Base-by-base conservation (phyloP, 192 early-diverging fungal genomes). In the Coemansia sp. region DNA sequence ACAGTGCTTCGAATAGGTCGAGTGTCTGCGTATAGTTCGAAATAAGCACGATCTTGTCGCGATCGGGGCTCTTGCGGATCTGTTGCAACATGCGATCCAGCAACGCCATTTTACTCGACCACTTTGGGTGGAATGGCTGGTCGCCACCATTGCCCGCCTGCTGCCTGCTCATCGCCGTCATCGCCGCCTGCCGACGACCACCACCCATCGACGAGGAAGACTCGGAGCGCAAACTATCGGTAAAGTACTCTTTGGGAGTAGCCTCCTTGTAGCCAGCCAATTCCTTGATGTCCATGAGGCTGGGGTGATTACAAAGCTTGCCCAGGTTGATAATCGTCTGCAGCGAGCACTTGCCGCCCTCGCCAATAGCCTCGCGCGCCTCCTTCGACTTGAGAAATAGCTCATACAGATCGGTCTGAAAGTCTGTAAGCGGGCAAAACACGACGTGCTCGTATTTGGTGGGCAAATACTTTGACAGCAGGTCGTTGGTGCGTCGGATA, bases 21-120 rank as follows among this genome's bases (percentile, higher is more conserved):
- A 98, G 78, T 3, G 98, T 98, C 75, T 99, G 96, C 0, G 98
- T 99, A 82, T 98, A 99, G 72, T 99, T 99, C 37, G 92, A 94
- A 53, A 99, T 98, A 14, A 99, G 80, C 12, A 99, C 98, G 73
- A 99, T 97, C 77, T 99, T 99, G 77, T 98, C 96, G 12, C 84
- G 78, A 34, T 84, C 74, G 10, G 89, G 88, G 19, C 90, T 86
- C 23, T 86, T 85, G 37, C 87, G 85, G 61, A 92, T 90, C 75
- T 89, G 88, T 46, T 80, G 77, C 44, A 93, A 74, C 93, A 95
- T 93, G 27, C 89, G 85, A 63, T 90, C 90, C 36, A 94, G 74
- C 21, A 94, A 82, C 58, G 90, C 71, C 89, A 99, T 92, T 77
- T 99, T 99, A 25, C 98, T 97, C 14, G 95, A 94, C 79, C 89